Evolutionary conservation across 352 stramenopile species (phyloP).

Genomic region (Phytophthora pisi): DNA sequence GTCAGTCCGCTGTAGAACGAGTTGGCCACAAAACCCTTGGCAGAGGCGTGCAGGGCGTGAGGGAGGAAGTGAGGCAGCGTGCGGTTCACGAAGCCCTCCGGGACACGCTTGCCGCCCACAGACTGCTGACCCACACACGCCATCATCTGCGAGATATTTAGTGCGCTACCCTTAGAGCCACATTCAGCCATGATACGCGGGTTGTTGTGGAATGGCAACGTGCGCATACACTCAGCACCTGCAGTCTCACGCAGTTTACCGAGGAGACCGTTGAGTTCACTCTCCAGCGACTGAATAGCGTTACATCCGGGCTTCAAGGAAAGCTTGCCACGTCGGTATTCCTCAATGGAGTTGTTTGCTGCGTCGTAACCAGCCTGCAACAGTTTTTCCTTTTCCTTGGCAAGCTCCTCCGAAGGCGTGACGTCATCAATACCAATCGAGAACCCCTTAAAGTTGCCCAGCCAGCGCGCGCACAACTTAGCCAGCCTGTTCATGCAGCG

Average conservation of each 20-base stretch:
- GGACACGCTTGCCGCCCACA: slow-evolving; percentile 98
- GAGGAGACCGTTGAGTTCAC: slow-evolving; percentile 98
- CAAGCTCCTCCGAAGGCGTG: slow-evolving; percentile 95
- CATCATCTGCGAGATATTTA: slow-evolving; percentile 99
- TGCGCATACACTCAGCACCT: slow-evolving; percentile 97
- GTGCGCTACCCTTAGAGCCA: slow-evolving; percentile 97
- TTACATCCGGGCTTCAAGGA: slow-evolving; percentile 97
- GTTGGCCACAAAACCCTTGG: slow-evolving; percentile 99
- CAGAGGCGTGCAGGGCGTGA: slow-evolving; percentile 93
- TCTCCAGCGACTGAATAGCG: slow-evolving; percentile 97
- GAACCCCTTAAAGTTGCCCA: slow-evolving; percentile 97
- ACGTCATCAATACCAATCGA: slow-evolving; percentile 99
- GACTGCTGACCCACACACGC: slow-evolving; percentile 99
- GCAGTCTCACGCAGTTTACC: slow-evolving; percentile 97
- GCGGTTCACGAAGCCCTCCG: slow-evolving; percentile 98
- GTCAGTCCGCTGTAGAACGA: slow-evolving; percentile 99
- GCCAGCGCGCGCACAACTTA: slow-evolving; percentile 97
- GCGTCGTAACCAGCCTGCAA: slow-evolving; percentile 86
- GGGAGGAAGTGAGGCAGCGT: slow-evolving; percentile 97
- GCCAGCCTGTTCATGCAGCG: slow-evolving; percentile 98
- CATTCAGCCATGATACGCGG: slow-evolving; percentile 98
- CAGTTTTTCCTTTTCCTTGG: slow-evolving; percentile 95
- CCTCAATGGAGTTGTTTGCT: slow-evolving; percentile 92
- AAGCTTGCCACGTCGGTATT: slow-evolving; percentile 95
- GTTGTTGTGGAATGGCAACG: slow-evolving; percentile 98